Evolutionary conservation across 108 stramenopile species (phyloP).

Genomic region (Mayamaea pseudoterrestris): DNA sequence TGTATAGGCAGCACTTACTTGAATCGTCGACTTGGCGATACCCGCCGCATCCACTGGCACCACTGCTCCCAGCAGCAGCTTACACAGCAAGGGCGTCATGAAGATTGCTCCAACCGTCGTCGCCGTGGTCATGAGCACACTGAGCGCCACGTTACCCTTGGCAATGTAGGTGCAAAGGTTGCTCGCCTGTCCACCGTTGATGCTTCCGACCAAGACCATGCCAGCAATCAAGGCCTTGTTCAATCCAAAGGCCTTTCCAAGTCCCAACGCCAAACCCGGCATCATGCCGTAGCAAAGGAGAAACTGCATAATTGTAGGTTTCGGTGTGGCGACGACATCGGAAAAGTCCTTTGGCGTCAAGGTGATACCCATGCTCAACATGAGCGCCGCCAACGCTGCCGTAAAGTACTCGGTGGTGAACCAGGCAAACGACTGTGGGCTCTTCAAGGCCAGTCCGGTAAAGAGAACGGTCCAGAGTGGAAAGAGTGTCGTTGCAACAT

Average conservation of each 20-base stretch:
- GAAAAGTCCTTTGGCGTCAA: slow-evolving; percentile 88
- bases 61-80: slow-evolving; percentile 84
- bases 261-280: slow-evolving; percentile 75
- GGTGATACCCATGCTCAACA: slow-evolving; percentile 99
- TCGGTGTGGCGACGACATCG: slow-evolving; percentile 77
- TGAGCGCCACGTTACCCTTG: slow-evolving; percentile 91
- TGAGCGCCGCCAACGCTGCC: slow-evolving; percentile 79
- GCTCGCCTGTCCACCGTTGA: slow-evolving; percentile 96
- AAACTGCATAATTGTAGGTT: slow-evolving; percentile 87
- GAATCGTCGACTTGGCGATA: slow-evolving; percentile 88
- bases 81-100: slow-evolving; percentile 95
- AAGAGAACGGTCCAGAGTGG: slow-evolving; percentile 90
- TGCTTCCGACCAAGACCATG: slow-evolving; percentile 91
- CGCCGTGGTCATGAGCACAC: slow-evolving; percentile 96
- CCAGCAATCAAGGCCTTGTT: slow-evolving; percentile 87
- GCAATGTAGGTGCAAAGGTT: slow-evolving; percentile 98
- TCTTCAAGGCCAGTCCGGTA: slow-evolving; percentile 76
- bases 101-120: slow-evolving; percentile 95
- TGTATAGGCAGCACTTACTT: slow-evolving; percentile 57
- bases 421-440: slow-evolving; percentile 86
- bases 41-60: slow-evolving; percentile 94
- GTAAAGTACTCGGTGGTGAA: slow-evolving; percentile 96
- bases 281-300: slow-evolving; percentile 91
- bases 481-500: slow-evolving; percentile 83
- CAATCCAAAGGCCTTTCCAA: slow-evolving; percentile 72